Base-by-base conservation (phyloP, 106 monocot genomes). In the Phalaenopsis equestris region DNA sequence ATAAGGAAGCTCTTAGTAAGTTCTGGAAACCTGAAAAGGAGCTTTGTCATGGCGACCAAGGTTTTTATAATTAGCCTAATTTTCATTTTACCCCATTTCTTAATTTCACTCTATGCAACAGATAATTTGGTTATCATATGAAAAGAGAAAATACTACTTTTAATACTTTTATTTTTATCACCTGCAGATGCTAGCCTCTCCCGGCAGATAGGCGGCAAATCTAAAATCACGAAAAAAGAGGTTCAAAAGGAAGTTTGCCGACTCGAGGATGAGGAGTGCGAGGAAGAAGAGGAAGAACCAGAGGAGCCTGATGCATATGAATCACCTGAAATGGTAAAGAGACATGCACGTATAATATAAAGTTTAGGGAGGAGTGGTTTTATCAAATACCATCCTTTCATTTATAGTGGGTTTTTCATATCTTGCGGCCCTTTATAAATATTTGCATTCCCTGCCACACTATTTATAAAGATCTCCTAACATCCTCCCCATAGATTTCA, bases 261-360 rank as follows among this genome's bases (percentile, higher is more conserved):
- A 16, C 46, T 49, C 36, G 55, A 61, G 30, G 81, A 73, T 30
- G 87, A 82, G 56, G 87, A 82, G 56, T 67, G 77, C 24, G 46
- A 49, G 48, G 73, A 78, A 67, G 45, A 49, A 0, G 77, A 74
- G 4, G 86, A 84, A 5, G 89, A 85, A 30, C 30, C 30, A 64
- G 82, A 84, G 41, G 86, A 89, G 23, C 5, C 65, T 15, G 86
- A 86, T 76, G 82, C 42, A 72, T 87, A 79, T 85, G 87, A 87
- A 57, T 85, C 78, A 56, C 83, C 80, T 23, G 55, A 77, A 38
- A 45, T 81, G 83, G 87, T 90, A 87, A 84, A 48, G 12, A 48
- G 48, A 24, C 2, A 24, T 49, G 4, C 23, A 49, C 14, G 10
- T 8, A 70, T 52, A 52, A 52, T 52, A 52, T 52, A 12, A 45